Conservation (phyloP, 176 grass and related monocot species). For the Tuctoria greenei region DNA sequence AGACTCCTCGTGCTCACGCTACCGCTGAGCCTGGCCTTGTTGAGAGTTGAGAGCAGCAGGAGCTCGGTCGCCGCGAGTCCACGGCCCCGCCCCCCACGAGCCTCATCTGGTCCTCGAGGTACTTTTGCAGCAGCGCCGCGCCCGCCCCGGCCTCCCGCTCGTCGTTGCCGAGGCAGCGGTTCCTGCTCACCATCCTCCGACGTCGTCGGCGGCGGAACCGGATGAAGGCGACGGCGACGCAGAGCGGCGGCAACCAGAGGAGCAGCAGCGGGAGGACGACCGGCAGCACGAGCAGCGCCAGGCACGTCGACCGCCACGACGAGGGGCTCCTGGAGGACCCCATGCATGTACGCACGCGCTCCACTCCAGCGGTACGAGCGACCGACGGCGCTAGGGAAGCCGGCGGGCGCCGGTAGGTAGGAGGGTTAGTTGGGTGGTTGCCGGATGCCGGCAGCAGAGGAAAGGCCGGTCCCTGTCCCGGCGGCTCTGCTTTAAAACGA, state of each 20-base stretch:
- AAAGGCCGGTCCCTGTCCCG: background rate
- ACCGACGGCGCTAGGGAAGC: background rate
- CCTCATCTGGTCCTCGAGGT: slow-evolving; percentile 76
- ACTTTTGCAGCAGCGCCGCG: slow-evolving; percentile 47
- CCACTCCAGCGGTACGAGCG: background rate
- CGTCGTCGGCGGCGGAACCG: slow-evolving; percentile 36
- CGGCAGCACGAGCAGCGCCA: slow-evolving; percentile 48
- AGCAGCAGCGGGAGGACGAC: slow-evolving; percentile 49
- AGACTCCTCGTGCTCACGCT: background rate
- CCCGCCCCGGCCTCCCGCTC: background rate
- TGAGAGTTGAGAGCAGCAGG: no score
- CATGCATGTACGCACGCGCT: no score
- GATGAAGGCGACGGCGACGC: slow-evolving; percentile 33
- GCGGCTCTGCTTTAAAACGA: slow-evolving; percentile 2
- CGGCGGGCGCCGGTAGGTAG: background rate
- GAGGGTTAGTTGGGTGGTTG: no score
- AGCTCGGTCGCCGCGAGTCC: background rate
- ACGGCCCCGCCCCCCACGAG: slow-evolving; percentile 34
- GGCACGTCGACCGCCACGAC: slow-evolving; percentile 11
- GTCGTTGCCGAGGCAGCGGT: background rate
- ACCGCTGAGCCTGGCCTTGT: background rate
- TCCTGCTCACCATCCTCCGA: background rate
- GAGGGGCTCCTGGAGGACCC: background rate
- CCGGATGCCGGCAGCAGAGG: no score
- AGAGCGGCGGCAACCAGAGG: slow-evolving; percentile 54